These are phyloP conservation scores for Dactylellina drechsleri DNA, from an alignment of 2,329 filamentous ascomycete genomes.

Conservation along the genomic window DNA sequence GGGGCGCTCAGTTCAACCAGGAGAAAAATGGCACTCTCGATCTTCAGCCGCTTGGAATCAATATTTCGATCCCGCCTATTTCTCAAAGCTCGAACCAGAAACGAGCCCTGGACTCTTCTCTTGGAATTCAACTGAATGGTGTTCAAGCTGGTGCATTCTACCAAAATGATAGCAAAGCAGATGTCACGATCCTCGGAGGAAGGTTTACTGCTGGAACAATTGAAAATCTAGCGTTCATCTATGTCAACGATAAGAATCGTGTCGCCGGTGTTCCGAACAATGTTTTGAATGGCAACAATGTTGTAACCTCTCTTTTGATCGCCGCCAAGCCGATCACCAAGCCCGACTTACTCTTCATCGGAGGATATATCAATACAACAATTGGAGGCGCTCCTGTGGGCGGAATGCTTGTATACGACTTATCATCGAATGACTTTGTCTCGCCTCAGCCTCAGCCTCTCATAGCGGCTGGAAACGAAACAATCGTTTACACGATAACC, in stretches of 20 bases:
- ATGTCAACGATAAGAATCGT: slow-evolving; percentile 74
- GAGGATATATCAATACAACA: slow-evolving; percentile 79
- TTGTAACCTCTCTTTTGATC: slow-evolving; percentile 74
- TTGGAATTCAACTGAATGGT: slow-evolving; percentile 67
- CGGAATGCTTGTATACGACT: slow-evolving; percentile 83
- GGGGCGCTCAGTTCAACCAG: slow-evolving; percentile 72
- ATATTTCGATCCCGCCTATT: slow-evolving; percentile 62
- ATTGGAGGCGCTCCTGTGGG: slow-evolving; percentile 72
- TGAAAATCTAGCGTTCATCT: slow-evolving; percentile 83
- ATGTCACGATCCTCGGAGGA: slow-evolving; percentile 87
- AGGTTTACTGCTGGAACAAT: slow-evolving; percentile 81
- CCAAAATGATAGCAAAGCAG: slow-evolving; percentile 67
- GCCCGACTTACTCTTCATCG: slow-evolving; percentile 77
- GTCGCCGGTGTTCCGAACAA: slow-evolving; percentile 76
- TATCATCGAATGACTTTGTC: slow-evolving; percentile 73
- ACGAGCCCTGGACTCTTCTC: slow-evolving; percentile 63
- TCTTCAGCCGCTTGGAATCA: slow-evolving; percentile 68
- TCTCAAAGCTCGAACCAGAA: slow-evolving; percentile 58
- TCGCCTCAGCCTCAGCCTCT: slow-evolving; percentile 76
- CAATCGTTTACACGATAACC: slow-evolving; percentile 79
- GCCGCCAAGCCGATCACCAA: slow-evolving; percentile 68
- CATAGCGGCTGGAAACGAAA: slow-evolving; percentile 68
- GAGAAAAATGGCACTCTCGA: slow-evolving; percentile 60
- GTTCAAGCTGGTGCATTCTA: slow-evolving; percentile 85
- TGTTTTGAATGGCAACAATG: slow-evolving; percentile 76